Base-by-base conservation (phyloP, 495 filamentous ascomycete genomes). In the Trichoderma parareesei region DNA sequence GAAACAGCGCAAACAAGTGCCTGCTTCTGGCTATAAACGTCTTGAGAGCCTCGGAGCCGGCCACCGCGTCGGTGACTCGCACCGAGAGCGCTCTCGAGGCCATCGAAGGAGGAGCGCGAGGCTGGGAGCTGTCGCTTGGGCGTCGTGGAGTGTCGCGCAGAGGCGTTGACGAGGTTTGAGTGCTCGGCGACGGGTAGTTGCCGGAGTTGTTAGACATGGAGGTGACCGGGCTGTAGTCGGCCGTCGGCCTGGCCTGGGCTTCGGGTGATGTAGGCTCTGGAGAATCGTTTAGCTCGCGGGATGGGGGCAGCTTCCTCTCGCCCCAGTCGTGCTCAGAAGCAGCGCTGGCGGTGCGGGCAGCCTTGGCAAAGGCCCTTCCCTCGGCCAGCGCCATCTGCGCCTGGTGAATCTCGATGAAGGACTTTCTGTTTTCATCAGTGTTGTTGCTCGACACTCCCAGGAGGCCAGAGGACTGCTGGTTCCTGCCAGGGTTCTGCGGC, bases 341-440 rank as follows among this genome's bases (percentile, higher is more conserved):
- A 13, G 65, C 69, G 61, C 66, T 75, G 40, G 65, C 72, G 35
- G 74, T 71, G 44, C 79, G 73, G 18, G 76, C 73, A 43, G 78
- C 79, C 37, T 84, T 75, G 14, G 87, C 82, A 67, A 93, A 79
- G 14, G 87, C 88, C 67, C 80, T 79, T 6, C 86, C 90, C 75
- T 93, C 90, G 20, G 89, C 89, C 37, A 82, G 79, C 60, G 87
- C 80, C 85, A 92, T 90, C 73, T 87, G 81, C n/a, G 86, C 86
- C 60, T 81, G 77, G n/a, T 87, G 87, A 1, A 87, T 75, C 55
- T 82, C 79, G 55, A 82, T 79, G 53, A 80, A 78, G 1, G 79
- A 82, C 60, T 74, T 78, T 61, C 79, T 72, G 46, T 74, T 74
- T 35, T 82, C 79, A 55, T 82, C 78, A 44, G 37, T 63, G 4